Percentiles rank a stretch among this genome's conserved stretches.
Conservation (phyloP, 106 monocot species). For the Phalaenopsis aphrodite region DNA sequence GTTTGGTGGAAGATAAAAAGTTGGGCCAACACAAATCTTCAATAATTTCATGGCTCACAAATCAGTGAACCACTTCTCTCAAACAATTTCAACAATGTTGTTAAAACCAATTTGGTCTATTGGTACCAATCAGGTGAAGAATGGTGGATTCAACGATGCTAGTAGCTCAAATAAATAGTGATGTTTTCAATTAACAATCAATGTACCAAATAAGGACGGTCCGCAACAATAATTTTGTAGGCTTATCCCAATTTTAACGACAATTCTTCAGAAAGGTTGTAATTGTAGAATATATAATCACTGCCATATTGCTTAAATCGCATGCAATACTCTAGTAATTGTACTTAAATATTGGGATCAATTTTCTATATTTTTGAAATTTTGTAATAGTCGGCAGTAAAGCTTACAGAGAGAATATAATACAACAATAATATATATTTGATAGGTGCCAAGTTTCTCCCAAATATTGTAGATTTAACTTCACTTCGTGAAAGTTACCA, state of each 20-base stretch:
- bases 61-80: background rate
- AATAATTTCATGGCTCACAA: background rate
- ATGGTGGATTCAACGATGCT: background rate
- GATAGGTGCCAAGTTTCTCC: background rate
- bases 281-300: conserved; percentile 85
- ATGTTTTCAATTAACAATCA: background rate
- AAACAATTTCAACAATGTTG: background rate
- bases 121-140: background rate
- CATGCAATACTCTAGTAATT: conserved; percentile 76
- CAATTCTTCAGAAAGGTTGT: conserved; percentile 72
- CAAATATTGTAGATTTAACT: too few relatives aligned
- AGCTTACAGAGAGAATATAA: background rate
- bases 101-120: background rate
- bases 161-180: background rate
- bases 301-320: conserved; percentile 78
- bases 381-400: background rate
- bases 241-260: conserved; percentile 48
- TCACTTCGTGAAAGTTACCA: background rate
- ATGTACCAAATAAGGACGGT: conserved; percentile 88
- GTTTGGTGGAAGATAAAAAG: background rate
- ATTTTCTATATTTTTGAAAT: conserved; percentile 41
- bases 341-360: conserved; percentile 35
- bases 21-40: background rate
- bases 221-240: conserved; percentile 69
- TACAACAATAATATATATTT: background rate